Percentiles rank a stretch among this genome's conserved stretches.
These are phyloP conservation scores for Larix kaempferi DNA, from an alignment of 75 land plant species.

Conservation along the genomic window DNA sequence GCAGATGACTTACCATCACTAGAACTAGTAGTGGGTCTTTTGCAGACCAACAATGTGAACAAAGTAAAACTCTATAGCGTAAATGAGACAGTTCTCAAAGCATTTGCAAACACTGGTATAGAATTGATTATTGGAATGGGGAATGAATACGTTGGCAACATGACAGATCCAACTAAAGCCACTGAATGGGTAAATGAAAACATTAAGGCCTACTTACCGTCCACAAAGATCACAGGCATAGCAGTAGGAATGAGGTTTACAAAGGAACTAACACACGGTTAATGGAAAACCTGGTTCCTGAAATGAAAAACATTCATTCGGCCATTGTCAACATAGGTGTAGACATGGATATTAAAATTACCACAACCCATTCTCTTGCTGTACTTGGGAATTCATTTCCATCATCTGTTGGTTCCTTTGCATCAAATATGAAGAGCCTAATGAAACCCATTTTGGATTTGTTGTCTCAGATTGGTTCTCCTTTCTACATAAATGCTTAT, in stretches of 20 bases:
- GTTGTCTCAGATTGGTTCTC: conserved; percentile 43
- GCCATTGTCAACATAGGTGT: conserved; percentile 32
- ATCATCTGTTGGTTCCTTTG: conserved; percentile 53
- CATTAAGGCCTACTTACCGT: conserved; percentile 48
- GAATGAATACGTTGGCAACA: conserved; percentile 40
- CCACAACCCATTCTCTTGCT: conserved; percentile 61
- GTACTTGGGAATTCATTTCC: conserved; percentile 63
- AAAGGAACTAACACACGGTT: conserved; percentile 39
- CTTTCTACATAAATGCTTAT: conserved; percentile 73
- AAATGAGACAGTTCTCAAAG: conserved; percentile 39
- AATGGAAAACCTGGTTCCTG: conserved; percentile 44
- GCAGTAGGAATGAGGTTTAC: conserved; percentile 71
- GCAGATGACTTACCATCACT: conserved; percentile 71
- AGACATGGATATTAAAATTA: conserved; percentile 37
- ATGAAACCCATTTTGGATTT: conserved; percentile 45
- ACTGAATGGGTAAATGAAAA: conserved; percentile 46
- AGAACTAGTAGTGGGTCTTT: conserved; percentile 39
- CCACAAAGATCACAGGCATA: conserved; percentile 56
- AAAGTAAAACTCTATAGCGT: conserved; percentile 67
- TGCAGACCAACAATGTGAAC: conserved; percentile 35
- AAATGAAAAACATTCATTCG: conserved; percentile 55
- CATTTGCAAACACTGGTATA: conserved; percentile 60
- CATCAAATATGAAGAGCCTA: conserved; percentile 21
- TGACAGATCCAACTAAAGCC: conserved; percentile 36
- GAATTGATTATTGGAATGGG: conserved; percentile 55